Base-by-base conservation (phyloP, 2,329 filamentous ascomycete species). In the Calonectria multiphialidica region DNA sequence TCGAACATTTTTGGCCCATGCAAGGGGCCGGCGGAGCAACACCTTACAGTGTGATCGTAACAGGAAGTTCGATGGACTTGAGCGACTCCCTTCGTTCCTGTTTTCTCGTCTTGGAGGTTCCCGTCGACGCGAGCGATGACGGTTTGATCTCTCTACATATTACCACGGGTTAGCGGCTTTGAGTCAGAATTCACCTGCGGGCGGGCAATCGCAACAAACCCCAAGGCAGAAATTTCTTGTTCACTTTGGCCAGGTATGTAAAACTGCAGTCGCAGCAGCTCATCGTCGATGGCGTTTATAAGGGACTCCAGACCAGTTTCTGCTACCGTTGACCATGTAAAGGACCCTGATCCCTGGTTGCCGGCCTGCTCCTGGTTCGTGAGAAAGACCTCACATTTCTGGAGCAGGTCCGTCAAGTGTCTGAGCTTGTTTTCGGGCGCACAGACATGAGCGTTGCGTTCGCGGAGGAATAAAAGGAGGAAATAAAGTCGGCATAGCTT, bases 401-500 rank as follows among this genome's bases (percentile, higher is more conserved):
- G 23, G 9, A 42, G n/a, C 18, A 62, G 16, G 1, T 44, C 57
- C 8, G 30, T 45, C 2, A 62, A 23, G 37, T 23, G 57, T 23
- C 28, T 62, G 15, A 62, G 57, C 42, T 50, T 33, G 30, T 28
- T 21, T 8, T 30, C 30, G 30, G 42, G 40, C 25, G 62, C 62
- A 45, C 40, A 49, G 21, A 65, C 62, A 16, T 65, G 62, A 4
- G 62, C 62, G 35, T 50, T 30, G 42, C 33, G 42, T 23, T 65
- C 44, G 2, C 30, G 44, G 21, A 65, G 62, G 45, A 50, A 65
- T n/a, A 37, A 13, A 6, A 65, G 62, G 30, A 65, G 62, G 44
- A 65, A 65, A 18, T 65, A 65, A 2, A 65, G 44, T 13, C 62
- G 62, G 30, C 62, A 65, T 13, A 65, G 44, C 62, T 65, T 44